A percentile compares a stretch with the other conserved stretches of the same genome.
Conservation (phyloP, 78 protist species). For the Dictyostelium brefeldianum region DNA sequence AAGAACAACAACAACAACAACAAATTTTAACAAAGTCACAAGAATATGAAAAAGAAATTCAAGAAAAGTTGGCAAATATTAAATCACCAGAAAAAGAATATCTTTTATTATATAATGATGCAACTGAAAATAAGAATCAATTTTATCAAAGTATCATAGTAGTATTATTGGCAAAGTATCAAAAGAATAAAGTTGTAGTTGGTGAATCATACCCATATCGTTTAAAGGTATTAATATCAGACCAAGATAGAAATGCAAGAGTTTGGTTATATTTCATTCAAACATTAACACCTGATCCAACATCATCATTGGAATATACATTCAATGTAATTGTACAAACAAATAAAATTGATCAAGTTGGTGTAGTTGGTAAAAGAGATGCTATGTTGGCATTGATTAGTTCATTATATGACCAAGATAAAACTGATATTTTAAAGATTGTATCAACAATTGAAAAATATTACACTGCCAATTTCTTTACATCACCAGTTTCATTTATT, state of each 20-base stretch:
- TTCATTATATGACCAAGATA: no score
- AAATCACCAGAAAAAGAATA: not conserved
- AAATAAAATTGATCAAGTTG: no score
- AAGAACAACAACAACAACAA: not conserved
- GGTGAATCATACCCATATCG: conserved; percentile 38
- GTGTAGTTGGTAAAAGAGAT: no score
- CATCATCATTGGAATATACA: no score
- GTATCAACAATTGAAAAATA: no score
- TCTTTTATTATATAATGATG: not conserved
- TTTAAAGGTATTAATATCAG: not conserved
- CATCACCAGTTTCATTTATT: no score
- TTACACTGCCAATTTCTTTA: no score
- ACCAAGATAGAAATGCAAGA: not conserved
- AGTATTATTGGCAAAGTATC: not conserved
- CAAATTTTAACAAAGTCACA: not conserved
- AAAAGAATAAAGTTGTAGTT: not conserved
- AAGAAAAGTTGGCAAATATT: not conserved
- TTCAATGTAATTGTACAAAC: no score
- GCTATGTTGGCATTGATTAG: no score
- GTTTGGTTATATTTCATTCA: not conserved
- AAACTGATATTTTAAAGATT: no score
- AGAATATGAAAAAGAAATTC: not conserved
- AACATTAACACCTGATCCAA: not conserved
- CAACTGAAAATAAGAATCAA: not conserved
- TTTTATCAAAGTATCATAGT: not conserved